Conservation (phyloP, 805 yeast genomes). For the Lachancea sp. region DNA sequence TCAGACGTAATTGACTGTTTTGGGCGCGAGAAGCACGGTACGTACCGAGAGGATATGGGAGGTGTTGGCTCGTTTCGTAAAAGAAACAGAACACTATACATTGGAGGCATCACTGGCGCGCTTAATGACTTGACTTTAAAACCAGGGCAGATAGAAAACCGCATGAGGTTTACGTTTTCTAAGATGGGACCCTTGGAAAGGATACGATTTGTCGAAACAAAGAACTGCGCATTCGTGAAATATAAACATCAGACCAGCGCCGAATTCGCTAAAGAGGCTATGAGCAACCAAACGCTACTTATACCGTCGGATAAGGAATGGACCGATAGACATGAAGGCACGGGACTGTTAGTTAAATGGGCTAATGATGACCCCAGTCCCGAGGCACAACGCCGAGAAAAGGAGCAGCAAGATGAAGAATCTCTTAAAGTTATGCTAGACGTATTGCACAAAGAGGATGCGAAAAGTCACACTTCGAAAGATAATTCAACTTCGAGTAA, state of each 20-base stretch:
- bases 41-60: constrained; percentile 85
- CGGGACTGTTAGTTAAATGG: constrained; percentile 57
- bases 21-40: constrained; percentile 80
- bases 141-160: constrained; percentile 34
- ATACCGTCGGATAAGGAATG: constrained; percentile 36
- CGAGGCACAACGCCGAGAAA: constrained; percentile 24
- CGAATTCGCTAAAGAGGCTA: constrained; percentile 93
- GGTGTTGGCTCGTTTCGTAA: constrained; percentile 80
- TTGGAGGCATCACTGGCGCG: constrained; percentile 51
- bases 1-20: constrained; percentile 65
- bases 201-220: constrained; percentile 51
- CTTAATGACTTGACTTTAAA: constrained; percentile 37
- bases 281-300: constrained; percentile 74
- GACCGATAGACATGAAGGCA: constrained; percentile 48
- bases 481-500: neutral
- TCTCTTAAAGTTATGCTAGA: constrained; percentile 24
- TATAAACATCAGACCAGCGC: constrained; percentile 65
- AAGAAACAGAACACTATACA: constrained; percentile 67
- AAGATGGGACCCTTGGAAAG: constrained; percentile 74
- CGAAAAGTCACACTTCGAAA: neutral
- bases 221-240: constrained; percentile 74
- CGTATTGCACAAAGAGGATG: constrained; percentile 16
- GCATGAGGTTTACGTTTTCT: constrained; percentile 42
- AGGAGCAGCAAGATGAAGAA: constrained; percentile 23
- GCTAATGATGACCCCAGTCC: constrained; percentile 87